Conservation (phyloP, 2,329 filamentous ascomycete species). For the Magnaporthales sp. region DNA sequence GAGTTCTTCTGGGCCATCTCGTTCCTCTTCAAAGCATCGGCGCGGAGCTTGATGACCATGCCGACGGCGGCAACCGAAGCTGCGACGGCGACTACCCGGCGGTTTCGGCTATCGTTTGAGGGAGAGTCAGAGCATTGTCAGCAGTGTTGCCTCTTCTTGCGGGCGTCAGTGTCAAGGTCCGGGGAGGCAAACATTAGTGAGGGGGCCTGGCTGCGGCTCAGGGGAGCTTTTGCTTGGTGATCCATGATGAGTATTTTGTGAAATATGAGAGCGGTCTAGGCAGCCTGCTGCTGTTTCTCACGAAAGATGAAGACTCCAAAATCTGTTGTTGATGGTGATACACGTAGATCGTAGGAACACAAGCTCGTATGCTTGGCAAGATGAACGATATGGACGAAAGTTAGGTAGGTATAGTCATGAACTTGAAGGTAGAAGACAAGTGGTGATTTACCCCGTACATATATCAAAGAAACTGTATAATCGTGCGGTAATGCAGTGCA, state of each 20-base stretch:
- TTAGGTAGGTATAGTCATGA: background rate
- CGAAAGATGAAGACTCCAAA: background rate
- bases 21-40: constrained; percentile 28
- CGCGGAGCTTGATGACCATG: constrained; percentile 24
- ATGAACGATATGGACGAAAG: background rate
- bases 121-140: background rate
- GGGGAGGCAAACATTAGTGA: background rate
- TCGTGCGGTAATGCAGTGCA: background rate
- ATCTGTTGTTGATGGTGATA: background rate
- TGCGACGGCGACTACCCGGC: constrained; percentile 25
- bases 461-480: background rate
- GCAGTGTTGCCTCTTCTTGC: background rate
- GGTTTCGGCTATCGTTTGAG: constrained; percentile 23
- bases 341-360: background rate
- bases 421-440: background rate
- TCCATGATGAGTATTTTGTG: background rate
- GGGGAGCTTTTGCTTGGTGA: background rate
- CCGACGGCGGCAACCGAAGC: constrained; percentile 17
- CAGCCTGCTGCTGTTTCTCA: background rate
- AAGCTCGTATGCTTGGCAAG: background rate
- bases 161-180: background rate
- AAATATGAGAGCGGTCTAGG: background rate
- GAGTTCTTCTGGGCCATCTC: constrained; percentile 31
- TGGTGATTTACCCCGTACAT: background rate
- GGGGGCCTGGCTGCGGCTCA: background rate